These are phyloP conservation scores for Picea glauca DNA, from an alignment of 75 land plant genomes.

Conservation along the genomic window DNA sequence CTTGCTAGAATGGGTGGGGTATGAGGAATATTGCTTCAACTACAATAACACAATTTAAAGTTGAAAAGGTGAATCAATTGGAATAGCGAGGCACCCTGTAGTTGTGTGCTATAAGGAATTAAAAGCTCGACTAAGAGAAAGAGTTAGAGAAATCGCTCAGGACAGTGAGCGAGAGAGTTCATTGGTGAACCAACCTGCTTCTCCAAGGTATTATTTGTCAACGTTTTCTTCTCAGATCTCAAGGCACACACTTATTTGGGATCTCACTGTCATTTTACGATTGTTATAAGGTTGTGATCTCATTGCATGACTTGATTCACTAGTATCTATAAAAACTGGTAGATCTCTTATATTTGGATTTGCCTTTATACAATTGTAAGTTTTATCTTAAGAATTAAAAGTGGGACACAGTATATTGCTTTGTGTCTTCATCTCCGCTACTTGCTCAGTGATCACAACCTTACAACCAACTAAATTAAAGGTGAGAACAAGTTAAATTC, in stretches of 20 bases:
- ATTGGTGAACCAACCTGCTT: too few species aligned
- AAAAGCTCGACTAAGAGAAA: too few species aligned
- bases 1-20: too few species aligned
- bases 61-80: too few species aligned
- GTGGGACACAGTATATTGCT: constrained; percentile 51
- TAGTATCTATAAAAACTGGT: constrained; percentile 62
- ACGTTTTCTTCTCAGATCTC: constrained; percentile 14
- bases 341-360: constrained; percentile 62
- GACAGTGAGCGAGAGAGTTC: too few species aligned
- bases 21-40: too few species aligned
- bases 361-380: constrained; percentile 66
- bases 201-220: too few species aligned
- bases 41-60: too few species aligned
- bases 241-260: constrained; percentile 34
- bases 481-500: constrained; percentile 65
- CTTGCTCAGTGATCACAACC: constrained; percentile 77
- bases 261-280: constrained; percentile 11
- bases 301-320: constrained; percentile 21
- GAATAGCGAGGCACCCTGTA: too few species aligned
- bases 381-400: constrained; percentile 34
- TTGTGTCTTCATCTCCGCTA: constrained; percentile 34
- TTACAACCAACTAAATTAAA: constrained; percentile 92
- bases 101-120: too few species aligned
- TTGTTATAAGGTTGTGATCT: background rate
- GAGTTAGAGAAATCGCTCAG: too few species aligned